Evolutionary conservation across 2,329 filamentous ascomycete genomes (phyloP), one percentile per base, ranked within the genome.

Genomic region (Hortaea sp.): DNA sequence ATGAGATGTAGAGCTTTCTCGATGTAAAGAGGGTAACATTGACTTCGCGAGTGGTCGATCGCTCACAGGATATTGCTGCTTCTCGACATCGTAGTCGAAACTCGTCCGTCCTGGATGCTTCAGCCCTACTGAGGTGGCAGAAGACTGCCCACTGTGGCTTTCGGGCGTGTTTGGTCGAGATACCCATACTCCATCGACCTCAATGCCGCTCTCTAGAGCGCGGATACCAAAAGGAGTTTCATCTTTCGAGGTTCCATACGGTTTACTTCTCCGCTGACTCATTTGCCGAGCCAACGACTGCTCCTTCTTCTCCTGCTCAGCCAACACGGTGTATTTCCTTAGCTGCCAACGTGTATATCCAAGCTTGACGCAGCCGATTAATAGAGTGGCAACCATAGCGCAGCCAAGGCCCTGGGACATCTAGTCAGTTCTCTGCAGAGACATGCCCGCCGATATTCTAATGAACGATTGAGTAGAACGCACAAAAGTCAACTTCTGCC

Each of bases 401-500:
- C 78, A 77, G 34, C 74, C 85, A 42, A 94, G 75, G 29, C 88
- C 76, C 87, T 94, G 53, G 44, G 44, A 44, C 11, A 50, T 49
- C 31, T 48, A 39, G 59, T 65, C 58, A 65, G 60, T 39, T 35
- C 7, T 43, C 40, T 31, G 32, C 41, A 43, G 31, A 44, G 46
- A 43, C 48, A 37, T 41, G 43, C 49, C 41, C 47, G 51, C 41
- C 47, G 51, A 13, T 51, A 35, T 41, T 29, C 2, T 4, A 20
- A 20, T 20, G 2, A 4, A 20, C 20, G 20, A 20, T 20, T 20
- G 20, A 20, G 20, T n/a, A 35, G 32, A 9, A 54, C 85, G 73
- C 71, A 94, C 88, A 70, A 94, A 87, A 44, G 82, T 85, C 81
- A 95, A 82, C 70, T 94, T 81, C 73, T 92, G 79, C 88, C 88